Conservation (phyloP, 2,329 filamentous ascomycete species). For the Ophiostoma himal-ulmi region DNA sequence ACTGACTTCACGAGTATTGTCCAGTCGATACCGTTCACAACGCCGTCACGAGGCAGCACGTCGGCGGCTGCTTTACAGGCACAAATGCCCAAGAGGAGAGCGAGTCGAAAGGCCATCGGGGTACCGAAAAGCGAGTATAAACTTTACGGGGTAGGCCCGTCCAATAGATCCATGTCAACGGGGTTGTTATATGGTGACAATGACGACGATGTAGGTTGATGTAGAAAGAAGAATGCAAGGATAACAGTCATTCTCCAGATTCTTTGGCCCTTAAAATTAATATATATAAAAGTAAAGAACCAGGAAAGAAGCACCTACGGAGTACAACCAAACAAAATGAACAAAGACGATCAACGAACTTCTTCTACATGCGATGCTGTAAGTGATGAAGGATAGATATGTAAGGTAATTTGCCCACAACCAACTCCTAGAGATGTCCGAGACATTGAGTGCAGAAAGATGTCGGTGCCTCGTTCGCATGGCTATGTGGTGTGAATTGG, state of each 20-base stretch:
- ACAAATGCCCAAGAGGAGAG: neutral
- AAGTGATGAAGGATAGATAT: neutral
- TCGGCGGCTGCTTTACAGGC: neutral
- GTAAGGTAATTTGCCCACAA: neutral
- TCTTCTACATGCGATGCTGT: conserved; percentile 2
- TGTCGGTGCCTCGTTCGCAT: neutral
- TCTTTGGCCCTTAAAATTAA: neutral
- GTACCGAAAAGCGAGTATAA: neutral
- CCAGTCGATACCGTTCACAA: neutral
- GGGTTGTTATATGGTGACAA: neutral
- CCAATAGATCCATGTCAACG: neutral
- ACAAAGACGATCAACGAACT: neutral
- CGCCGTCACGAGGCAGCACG: neutral
- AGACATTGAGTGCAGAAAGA: neutral
- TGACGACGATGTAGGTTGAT: neutral
- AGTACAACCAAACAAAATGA: neutral
- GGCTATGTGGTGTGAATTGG: neutral
- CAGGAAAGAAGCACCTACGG: neutral
- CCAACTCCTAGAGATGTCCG: neutral
- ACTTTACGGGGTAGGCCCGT: neutral
- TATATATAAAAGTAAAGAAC: neutral
- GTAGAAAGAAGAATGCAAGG: neutral
- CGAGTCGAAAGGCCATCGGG: neutral
- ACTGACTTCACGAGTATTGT: neutral
- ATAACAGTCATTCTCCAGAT: neutral